Evolutionary conservation across 495 filamentous ascomycete species (phyloP), one percentile per base, ranked within the genome.

Genomic region (Thermochaetoides thermophila): DNA sequence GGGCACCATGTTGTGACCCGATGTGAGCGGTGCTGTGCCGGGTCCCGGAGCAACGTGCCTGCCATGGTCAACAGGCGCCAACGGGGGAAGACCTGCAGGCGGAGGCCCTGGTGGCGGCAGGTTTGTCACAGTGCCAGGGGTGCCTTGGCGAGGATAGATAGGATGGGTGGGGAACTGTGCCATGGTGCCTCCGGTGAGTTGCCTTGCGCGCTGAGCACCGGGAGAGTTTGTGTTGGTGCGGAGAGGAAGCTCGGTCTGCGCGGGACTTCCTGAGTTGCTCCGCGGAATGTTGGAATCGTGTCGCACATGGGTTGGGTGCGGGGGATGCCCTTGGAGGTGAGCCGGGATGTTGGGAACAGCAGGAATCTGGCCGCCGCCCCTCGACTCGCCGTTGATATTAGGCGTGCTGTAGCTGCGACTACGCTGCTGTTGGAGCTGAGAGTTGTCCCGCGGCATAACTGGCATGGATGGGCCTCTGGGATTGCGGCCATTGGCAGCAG

Each of bases 381-480:
- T 56, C 15, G 43, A 32, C 33, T 64, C 66, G 1, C 55, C 64
- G 28, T 66, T 68, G 43, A 76, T 73, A 40, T 76, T 70, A 11
- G 73, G 71, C 13, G 70, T 75, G 43, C 72, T 76, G 44, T 73
- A 72, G 21, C 71, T 75, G 21, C 73, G 56, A 45, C 61, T 71
- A 27, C 72, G 63, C 38, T 66, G 62, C 38, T 76, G 58, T 32
- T 76, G 71, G 20, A 66, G 53, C 33, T 70, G 57, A n/a, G 64
- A 49, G 23, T 63, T 63, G 18, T 57, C 52, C 7, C 73, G 66
- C 4, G 66, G 60, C 67, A 86, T 78, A 1, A 77, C 79, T 26
- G 84, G 82, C 44, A 91, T 64, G 11, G 84, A 92, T 14, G 86
- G 85, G 18, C 85, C 69, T 43, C 84, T 74, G 20, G 73, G 68